Percentiles rank a stretch among this genome's conserved stretches.
Evolutionary conservation across 2,329 filamentous ascomycete genomes (phyloP).

Genomic region (Bipolaris victoriae): DNA sequence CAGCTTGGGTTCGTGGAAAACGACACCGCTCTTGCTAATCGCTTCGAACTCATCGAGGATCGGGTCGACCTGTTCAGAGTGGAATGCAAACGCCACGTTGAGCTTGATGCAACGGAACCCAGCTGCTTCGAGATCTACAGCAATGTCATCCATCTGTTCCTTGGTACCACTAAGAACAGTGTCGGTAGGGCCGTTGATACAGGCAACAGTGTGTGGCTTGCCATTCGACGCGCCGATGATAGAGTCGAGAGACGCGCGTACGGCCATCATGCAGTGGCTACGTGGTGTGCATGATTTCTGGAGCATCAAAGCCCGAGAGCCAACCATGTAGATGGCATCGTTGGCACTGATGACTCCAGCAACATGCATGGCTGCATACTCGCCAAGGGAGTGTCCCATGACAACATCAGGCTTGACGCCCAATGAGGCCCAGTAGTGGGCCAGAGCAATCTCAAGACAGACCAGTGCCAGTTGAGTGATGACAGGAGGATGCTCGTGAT

Average conservation of each 20-base stretch:
- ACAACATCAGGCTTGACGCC: constrained; percentile 24
- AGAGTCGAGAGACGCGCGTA: constrained; percentile 9
- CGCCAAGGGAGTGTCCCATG: constrained; percentile 43
- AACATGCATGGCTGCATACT: constrained; percentile 48
- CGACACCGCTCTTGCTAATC: constrained; percentile 35
- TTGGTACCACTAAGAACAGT: constrained; percentile 39
- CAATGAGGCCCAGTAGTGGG: constrained; percentile 18
- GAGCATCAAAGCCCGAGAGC: constrained; percentile 39
- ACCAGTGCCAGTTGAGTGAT: constrained; percentile 51
- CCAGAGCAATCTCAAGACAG: constrained; percentile 49
- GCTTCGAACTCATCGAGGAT: constrained; percentile 52
- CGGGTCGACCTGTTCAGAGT: constrained; percentile 47
- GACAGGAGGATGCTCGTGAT: constrained; percentile 16
- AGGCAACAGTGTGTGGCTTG: constrained; percentile 31
- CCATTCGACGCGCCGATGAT: constrained; percentile 34
- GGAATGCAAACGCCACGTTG: constrained; percentile 29
- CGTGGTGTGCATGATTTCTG: constrained; percentile 27
- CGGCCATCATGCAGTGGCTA: constrained; percentile 45
- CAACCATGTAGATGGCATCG: constrained; percentile 48
- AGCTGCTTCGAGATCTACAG: constrained; percentile 7
- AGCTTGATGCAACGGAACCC: constrained; percentile 20
- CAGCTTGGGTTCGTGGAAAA: background rate
- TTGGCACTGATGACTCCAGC: constrained; percentile 43
- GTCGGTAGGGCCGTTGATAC: constrained; percentile 40
- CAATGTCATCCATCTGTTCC: constrained; percentile 15